Evolutionary conservation across 352 stramenopile species (phyloP), one percentile per base, ranked within the genome.

Genomic region (Phytophthora boehmeriae): DNA sequence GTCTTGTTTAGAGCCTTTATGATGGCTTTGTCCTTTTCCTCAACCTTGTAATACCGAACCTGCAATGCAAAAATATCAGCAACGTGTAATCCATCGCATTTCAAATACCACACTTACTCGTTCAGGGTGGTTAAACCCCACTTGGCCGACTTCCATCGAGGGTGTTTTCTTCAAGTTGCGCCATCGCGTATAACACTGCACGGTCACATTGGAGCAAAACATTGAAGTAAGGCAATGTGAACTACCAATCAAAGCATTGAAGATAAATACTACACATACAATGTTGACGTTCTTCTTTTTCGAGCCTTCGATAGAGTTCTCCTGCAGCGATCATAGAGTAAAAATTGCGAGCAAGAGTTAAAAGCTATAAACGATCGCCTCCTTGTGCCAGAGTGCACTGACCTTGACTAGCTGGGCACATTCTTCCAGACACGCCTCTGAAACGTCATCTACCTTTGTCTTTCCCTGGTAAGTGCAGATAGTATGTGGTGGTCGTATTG

Each of bases 241-340:
- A 39, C 30, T n/a, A n/a, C n/a, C n/a, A n/a, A n/a, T n/a, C n/a
- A n/a, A n/a, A n/a, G n/a, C n/a, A n/a, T 34, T 4, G 34, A 9
- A 10, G 13, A 23, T 27, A 63, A 22, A 19, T 6, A 36, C 28
- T 16, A 3, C 25, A 68, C 76, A 30, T 62, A 90, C 80, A 25
- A 98, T 86, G 42, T 86, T 66, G 19, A 98, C 90, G 28, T 75
- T 86, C 55, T 93, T 95, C 61, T 90, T 90, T 75, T 98, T 98
- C 69, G 80, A 95, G 16, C 94, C 94, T 77, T 97, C 89, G 44
- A 98, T 98, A 17, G 87, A 97, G 76, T 98, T 98, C 62, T 93
- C 83, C 82, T 93, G 53, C 28, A 43, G 22, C 4, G 28, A 23
- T 25, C 6, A 50, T 41, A 13, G 2, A 22, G 5, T n/a, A n/a